Conservation (phyloP, 257 asterid genomes). For the Thymus quinquecostatus region DNA sequence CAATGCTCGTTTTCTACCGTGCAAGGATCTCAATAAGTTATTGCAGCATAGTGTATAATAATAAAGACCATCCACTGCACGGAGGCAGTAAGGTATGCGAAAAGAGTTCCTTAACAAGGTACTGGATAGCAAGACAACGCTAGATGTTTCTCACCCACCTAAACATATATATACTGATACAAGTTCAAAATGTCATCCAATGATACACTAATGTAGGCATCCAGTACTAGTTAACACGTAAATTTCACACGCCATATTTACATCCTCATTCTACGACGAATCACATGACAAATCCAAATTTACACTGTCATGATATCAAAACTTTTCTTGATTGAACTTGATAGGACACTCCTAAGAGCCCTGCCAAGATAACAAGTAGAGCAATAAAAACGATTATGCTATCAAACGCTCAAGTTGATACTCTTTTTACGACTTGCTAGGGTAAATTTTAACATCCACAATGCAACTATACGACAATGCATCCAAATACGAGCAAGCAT, state of each 20-base stretch:
- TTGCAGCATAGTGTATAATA: no score
- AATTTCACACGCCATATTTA: background rate
- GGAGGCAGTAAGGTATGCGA: background rate
- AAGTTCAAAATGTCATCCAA: no score
- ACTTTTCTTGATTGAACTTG: no score
- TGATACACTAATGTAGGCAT: no score
- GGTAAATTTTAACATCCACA: background rate
- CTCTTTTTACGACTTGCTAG: constrained; percentile 1
- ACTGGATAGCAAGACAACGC: background rate
- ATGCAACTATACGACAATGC: constrained; percentile 20
- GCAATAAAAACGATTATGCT: background rate
- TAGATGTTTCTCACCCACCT: background rate
- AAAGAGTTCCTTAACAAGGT: background rate
- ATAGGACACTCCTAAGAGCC: constrained; percentile 46
- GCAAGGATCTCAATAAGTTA: background rate
- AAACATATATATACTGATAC: background rate
- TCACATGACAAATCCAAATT: background rate
- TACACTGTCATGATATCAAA: no score
- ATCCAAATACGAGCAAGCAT: background rate
- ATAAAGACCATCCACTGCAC: no score
- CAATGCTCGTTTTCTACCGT: background rate
- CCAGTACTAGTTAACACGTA: background rate
- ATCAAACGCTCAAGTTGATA: constrained; percentile 12
- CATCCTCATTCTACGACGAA: constrained; percentile 44
- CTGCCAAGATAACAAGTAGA: constrained; percentile 31